These are phyloP conservation scores for Lycium ferocissimum DNA, from an alignment of 257 asterid genomes.

Conservation along the genomic window DNA sequence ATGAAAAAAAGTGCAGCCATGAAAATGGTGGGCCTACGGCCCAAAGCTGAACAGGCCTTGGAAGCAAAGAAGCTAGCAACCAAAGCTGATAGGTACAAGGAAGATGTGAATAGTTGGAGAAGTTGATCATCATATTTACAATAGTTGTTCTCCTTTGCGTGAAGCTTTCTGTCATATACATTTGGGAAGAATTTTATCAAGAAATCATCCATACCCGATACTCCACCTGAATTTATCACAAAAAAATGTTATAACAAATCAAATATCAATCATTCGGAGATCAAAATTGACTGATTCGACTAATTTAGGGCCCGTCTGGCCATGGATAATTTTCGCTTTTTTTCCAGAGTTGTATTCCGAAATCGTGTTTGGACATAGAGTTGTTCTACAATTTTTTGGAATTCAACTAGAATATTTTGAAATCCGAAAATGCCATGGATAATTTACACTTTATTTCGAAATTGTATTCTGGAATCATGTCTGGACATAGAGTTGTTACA, in stretches of 20 bases:
- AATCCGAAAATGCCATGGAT: too few species aligned
- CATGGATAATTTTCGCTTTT: too few species aligned
- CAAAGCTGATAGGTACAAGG: slow-evolving; percentile 74
- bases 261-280: too few species aligned
- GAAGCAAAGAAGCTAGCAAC: slow-evolving; percentile 83
- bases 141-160: slow-evolving; percentile 63
- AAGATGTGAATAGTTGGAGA: slow-evolving; percentile 87
- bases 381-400: too few species aligned
- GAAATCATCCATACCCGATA: slow-evolving; percentile 85
- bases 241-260: neutral
- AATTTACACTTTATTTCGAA: too few species aligned
- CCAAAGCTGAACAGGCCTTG: slow-evolving; percentile 55
- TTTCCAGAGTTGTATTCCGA: too few species aligned
- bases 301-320: neutral
- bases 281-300: too few species aligned
- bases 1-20: slow-evolving; percentile 62
- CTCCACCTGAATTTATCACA: slow-evolving; percentile 62
- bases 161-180: slow-evolving; percentile 48
- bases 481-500: too few species aligned
- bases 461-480: too few species aligned
- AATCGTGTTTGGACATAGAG: too few species aligned
- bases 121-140: slow-evolving; percentile 80
- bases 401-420: too few species aligned
- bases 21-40: slow-evolving; percentile 68
- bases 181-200: slow-evolving; percentile 67